Conservation (phyloP, 2,329 filamentous ascomycete species). For the Keithomyces neogunnii region DNA sequence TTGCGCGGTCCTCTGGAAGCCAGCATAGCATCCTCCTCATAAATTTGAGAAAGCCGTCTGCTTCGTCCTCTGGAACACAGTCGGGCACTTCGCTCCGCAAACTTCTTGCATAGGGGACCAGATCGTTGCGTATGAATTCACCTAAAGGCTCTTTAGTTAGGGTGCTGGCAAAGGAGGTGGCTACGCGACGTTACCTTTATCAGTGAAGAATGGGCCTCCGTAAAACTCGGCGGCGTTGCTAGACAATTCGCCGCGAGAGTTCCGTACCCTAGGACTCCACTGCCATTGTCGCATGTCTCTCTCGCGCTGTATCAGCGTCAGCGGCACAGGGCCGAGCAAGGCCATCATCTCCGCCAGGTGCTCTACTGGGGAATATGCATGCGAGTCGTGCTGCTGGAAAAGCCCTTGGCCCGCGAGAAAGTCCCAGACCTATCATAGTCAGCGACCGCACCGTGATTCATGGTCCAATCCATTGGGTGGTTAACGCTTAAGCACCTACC, state of each 20-base stretch:
- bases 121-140: constrained; percentile 9
- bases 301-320: constrained; percentile 11
- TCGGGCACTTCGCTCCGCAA: constrained; percentile 8
- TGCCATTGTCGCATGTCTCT: constrained; percentile 11
- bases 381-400: constrained; percentile 10
- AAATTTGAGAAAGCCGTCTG: constrained; percentile 12
- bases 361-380: constrained; percentile 12
- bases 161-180: neutral
- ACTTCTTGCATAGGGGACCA: constrained; percentile 7
- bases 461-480: neutral
- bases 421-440: constrained; percentile 14
- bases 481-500: constrained; percentile 5
- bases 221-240: constrained; percentile 12
- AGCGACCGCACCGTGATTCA: neutral
- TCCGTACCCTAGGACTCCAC: constrained; percentile 10
- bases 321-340: constrained; percentile 14
- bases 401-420: constrained; percentile 14
- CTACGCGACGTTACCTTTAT: constrained; percentile 9
- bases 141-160: constrained; percentile 3
- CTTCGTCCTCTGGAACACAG: constrained; percentile 12
- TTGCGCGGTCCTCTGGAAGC: constrained; percentile 16
- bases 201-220: constrained; percentile 13
- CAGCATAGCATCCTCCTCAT: constrained; percentile 17
- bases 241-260: constrained; percentile 9
- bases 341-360: constrained; percentile 17